These are phyloP conservation scores for Dryadomyces quercus-mongolicae DNA, from an alignment of 2,329 filamentous ascomycete genomes.

Conservation along the genomic window DNA sequence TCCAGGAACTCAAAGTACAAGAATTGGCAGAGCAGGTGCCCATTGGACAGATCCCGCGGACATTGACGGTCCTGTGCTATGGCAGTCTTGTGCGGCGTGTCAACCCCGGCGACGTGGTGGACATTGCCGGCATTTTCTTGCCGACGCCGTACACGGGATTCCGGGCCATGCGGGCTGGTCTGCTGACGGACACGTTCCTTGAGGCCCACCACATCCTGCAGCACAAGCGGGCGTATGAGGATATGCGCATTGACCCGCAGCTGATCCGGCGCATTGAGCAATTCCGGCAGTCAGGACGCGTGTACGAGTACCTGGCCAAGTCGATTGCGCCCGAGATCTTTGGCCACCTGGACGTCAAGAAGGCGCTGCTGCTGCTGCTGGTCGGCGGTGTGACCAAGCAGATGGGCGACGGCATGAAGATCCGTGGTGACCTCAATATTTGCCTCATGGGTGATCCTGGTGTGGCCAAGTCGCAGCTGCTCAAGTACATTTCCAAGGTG, in stretches of 20 bases:
- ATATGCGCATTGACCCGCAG: conserved; percentile 71
- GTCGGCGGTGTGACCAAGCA: conserved; percentile 95
- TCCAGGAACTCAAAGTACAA: conserved; percentile 97
- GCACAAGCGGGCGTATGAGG: conserved; percentile 96
- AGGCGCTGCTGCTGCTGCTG: conserved; percentile 85
- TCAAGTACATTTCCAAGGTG: conserved; percentile 98
- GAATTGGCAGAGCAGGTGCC: conserved; percentile 99
- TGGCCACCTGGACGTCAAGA: conserved; percentile 94
- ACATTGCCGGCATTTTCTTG: conserved; percentile 89
- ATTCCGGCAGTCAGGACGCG: conserved; percentile 72
- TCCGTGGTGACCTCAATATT: conserved; percentile 97
- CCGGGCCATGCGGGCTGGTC: conserved; percentile 86
- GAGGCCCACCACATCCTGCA: conserved; percentile 89
- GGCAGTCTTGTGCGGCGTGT: conserved; percentile 76
- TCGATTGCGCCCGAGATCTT: conserved; percentile 97
- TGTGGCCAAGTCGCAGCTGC: conserved; percentile 96
- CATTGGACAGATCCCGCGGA: conserved; percentile 91
- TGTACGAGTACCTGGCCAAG: conserved; percentile 90
- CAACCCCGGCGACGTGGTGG: conserved; percentile 88
- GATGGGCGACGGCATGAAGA: conserved; percentile 97
- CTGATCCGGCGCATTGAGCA: conserved; percentile 77
- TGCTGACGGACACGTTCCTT: conserved; percentile 94
- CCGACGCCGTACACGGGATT: conserved; percentile 99
- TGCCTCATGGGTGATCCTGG: conserved; percentile 98
- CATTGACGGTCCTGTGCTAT: conserved; percentile 79